A percentile compares a stretch with the other conserved stretches of the same genome.
phyloP scores from a whole-genome alignment of 257 asterid species.

The Solanum gracilifrons region DNA sequence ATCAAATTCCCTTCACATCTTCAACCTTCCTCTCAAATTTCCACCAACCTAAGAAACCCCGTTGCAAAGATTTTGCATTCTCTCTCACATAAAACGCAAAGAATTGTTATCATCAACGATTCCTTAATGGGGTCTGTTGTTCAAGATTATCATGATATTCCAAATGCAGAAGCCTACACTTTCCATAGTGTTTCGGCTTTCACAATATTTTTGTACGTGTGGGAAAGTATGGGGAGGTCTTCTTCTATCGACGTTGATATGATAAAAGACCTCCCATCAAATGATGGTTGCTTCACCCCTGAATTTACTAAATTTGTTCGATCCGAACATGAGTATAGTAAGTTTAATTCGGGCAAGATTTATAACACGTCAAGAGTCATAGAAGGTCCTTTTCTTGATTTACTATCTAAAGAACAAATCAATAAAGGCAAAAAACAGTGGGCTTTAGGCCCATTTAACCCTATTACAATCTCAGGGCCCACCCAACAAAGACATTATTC shows the following conservation, averaged over 20 bases:
- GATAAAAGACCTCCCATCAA: constrained; percentile 18
- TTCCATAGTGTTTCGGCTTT: constrained; percentile 49
- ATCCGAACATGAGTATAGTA: constrained; percentile 18
- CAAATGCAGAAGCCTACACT: constrained; percentile 37
- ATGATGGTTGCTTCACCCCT: constrained; percentile 31
- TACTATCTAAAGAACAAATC: constrained; percentile 12
- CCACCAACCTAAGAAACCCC: constrained; percentile 28
- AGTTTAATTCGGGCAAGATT: constrained; percentile 34
- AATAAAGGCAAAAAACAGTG: constrained; percentile 28
- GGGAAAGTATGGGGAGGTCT: constrained; percentile 42
- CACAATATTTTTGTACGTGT: constrained; percentile 29
- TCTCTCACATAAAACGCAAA: constrained; percentile 5
- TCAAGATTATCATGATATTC: constrained; percentile 21
- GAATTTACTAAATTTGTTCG: constrained; percentile 25
- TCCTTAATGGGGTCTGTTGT: constrained; percentile 50
- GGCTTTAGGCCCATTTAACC: constrained; percentile 77
- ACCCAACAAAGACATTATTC: constrained; percentile 12
- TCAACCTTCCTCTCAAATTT: constrained; percentile 18
- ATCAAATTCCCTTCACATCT: constrained; percentile 27
- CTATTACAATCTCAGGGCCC: constrained; percentile 2
- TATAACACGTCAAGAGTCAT: constrained; percentile 45
- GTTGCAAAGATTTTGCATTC: constrained; percentile 10
- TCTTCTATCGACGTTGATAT: constrained; percentile 15
- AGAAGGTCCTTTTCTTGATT: constrained; percentile 38
- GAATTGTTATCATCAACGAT: constrained; percentile 33